phyloP scores from a whole-genome alignment of 2,329 filamentous ascomycete species.

The Lizonia empirigonia region DNA sequence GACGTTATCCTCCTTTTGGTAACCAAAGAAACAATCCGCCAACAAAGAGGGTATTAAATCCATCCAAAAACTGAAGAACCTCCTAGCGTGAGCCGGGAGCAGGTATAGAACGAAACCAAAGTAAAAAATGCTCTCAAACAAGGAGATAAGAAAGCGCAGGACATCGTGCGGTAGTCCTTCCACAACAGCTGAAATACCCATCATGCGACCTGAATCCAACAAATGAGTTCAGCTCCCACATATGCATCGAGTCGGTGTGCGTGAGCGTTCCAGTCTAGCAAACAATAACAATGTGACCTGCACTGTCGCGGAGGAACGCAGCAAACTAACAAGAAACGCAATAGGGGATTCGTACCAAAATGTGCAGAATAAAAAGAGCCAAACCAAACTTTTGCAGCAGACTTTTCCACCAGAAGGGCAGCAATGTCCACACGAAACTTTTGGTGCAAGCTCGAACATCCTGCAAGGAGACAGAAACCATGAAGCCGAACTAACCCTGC shows the following conservation, averaged over 20 bases:
- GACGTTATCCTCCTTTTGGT: slow-evolving; percentile 7
- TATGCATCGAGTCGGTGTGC: slow-evolving; percentile 39
- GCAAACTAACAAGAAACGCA: slow-evolving; percentile 31
- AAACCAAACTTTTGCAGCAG: slow-evolving; percentile 28
- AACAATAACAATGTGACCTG: slow-evolving; percentile 45
- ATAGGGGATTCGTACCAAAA: slow-evolving; percentile 33
- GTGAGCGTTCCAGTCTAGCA: slow-evolving; percentile 48
- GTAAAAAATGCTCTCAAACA: slow-evolving; percentile 14
- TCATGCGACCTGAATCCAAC: slow-evolving; percentile 33
- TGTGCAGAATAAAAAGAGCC: slow-evolving; percentile 20
- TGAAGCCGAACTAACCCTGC: not conserved
- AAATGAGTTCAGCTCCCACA: slow-evolving; percentile 30
- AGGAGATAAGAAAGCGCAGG: slow-evolving; percentile 12
- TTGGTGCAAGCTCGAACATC: slow-evolving; percentile 16
- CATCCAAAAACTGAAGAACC: slow-evolving; percentile 28
- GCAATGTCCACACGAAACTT: slow-evolving; percentile 22
- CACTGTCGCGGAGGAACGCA: slow-evolving; percentile 37
- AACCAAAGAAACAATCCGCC: slow-evolving; percentile 11
- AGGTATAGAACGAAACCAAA: slow-evolving; percentile 35
- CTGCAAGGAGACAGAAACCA: not conserved
- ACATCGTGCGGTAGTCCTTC: slow-evolving; percentile 23
- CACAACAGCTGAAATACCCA: slow-evolving; percentile 26
- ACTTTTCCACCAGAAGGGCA: slow-evolving; percentile 5
- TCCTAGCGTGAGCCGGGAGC: slow-evolving; percentile 27
- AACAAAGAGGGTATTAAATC: slow-evolving; percentile 37